Evolutionary conservation across 352 stramenopile genomes (phyloP), one percentile per base, ranked within the genome.

Genomic region (Pythium apleroticum): DNA sequence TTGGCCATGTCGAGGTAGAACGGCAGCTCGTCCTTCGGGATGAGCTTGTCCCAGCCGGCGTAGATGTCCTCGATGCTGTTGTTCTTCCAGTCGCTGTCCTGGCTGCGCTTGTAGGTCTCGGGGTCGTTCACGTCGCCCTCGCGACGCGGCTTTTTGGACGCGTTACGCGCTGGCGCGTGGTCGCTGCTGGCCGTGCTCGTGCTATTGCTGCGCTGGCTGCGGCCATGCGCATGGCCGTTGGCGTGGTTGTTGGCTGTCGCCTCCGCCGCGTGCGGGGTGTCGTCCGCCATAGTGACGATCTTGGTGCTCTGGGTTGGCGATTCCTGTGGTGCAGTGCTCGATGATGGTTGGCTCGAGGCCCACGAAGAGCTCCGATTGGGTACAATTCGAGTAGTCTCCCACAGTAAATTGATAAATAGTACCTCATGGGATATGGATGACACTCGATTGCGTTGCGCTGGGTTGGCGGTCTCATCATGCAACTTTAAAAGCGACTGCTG

Each of bases 31-130:
- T 83, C 76, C 1, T 72, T 59, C 0, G 85, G 82, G 22, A 96
- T 78, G 55, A 97, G 78, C 70, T 88, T 86, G 73, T 96, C 88
- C 87, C 86, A 96, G 22, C 72, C 73, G 10, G 77, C 62, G 66
- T 96, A 96, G 57, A 97, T 97, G 72, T 97, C 90, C 27, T 94
- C 90, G 49, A 97, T 69, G 43, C 73, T 79, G 60, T 80, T 89
- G 60, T 95, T 90, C 65, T 93, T 93, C 81, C 87, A 93, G 64
- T 91, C 74, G 2, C 50, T 57, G 31, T 85, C 81, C 25, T 88
- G 80, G 65, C 84, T 93, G 67, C 87, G 85, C 75, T 96, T 96
- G 80, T 94, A 96, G 31, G 86, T 94, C 50, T 76, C 81, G 7
- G 87, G 87, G 72, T 96, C 85, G 65, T 93, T 93, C 57, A 87